Evolutionary conservation across 306 rosid genomes (phyloP), one percentile per base, ranked within the genome.

Genomic region (Sophora flavescens): DNA sequence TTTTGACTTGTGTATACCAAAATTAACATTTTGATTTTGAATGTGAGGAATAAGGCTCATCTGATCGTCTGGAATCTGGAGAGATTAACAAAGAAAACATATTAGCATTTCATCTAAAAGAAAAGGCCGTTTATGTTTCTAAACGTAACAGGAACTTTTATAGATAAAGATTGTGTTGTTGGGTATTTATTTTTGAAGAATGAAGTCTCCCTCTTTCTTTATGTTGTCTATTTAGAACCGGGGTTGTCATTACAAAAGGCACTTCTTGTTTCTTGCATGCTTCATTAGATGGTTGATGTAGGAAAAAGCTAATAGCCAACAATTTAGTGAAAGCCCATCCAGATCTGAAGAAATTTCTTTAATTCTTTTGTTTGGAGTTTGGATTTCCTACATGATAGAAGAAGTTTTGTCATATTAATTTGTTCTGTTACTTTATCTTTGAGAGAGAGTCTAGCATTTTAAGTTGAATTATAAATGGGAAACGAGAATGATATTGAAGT

Each of bases 31-130:
- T 72, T 59, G 15, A n/a, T 22, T 52, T 45, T 39, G 72, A 51
- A 56, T 42, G 22, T 39, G 33, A 4, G 68, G 65, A 52, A 35
- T 60, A 48, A 57, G 73, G 41, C 39, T 69, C 39, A 41, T 47
- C 38, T 32, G 42, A 44, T 47, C 14, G 33, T 51, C 75, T 73
- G 57, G 18, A 32, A 16, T 51, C 75, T 73, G 57, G 18, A 32
- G 56, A 61, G 72, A 52, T 38, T 54, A 18, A 39, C 28, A 38
- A 38, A 44, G 30, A 9, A 54, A 45, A 32, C 56, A 36, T 36
- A 62, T 75, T 39, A 17, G 35, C 39, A 63, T 44, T 70, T 70
- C 5, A 11, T 22, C 83, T 36, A 22, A 72, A 78, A 78, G 8
- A 12, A 61, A 33, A 2, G 41, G 65, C 6, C 6, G 22, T 8